Conservation (phyloP, 2,329 filamentous ascomycete species). For the Aspergillus costaricaensis region DNA sequence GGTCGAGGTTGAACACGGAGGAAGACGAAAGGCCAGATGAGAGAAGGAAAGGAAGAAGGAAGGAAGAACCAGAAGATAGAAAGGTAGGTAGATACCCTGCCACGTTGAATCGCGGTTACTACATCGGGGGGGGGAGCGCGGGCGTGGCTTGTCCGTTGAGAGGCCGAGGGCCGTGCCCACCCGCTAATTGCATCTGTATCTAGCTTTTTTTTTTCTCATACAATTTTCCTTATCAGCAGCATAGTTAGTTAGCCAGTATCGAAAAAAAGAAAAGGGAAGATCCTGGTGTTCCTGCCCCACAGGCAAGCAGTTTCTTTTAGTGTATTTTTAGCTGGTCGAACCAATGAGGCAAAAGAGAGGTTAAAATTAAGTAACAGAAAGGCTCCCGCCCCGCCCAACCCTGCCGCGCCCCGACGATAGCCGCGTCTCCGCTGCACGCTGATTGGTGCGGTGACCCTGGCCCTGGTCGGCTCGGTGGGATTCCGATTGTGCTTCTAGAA, state of each 20-base stretch:
- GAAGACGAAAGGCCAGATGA: neutral
- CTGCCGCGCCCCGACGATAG: neutral
- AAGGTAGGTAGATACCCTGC: neutral
- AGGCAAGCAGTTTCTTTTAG: neutral
- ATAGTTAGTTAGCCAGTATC: neutral
- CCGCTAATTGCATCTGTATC: too few species aligned
- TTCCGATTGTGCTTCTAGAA: constrained; percentile 5
- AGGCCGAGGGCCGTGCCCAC: neutral
- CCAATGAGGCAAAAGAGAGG: constrained; percentile 4
- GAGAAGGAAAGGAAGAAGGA: neutral
- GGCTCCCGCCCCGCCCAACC: neutral
- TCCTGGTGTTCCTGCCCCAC: neutral
- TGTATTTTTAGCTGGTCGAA: neutral
- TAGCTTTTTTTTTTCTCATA: too few species aligned
- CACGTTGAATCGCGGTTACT: neutral
- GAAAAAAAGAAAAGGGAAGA: neutral
- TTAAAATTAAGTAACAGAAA: constrained; percentile 13
- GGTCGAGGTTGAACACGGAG: neutral
- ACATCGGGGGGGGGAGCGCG: neutral
- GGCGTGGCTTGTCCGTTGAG: constrained; percentile 4
- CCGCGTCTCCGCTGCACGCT: neutral
- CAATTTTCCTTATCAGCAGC: too few species aligned
- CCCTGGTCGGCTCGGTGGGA: neutral
- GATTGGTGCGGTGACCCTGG: constrained; percentile 4
- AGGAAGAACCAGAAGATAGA: neutral